Evolutionary conservation across 2,329 filamentous ascomycete species (phyloP).

Genomic region (Drechslerella dactyloides): DNA sequence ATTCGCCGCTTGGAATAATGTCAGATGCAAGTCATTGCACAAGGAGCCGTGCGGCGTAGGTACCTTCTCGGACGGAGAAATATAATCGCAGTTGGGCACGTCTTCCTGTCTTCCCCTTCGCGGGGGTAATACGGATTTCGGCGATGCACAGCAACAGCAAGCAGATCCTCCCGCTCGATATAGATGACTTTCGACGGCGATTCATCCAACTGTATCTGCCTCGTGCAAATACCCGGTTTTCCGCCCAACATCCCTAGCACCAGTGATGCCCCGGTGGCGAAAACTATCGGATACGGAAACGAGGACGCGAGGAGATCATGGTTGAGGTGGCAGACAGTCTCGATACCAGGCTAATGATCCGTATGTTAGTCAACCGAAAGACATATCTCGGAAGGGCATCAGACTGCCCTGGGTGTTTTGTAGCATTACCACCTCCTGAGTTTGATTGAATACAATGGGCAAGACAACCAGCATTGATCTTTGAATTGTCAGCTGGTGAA

Average conservation of each 20-base stretch:
- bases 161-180: conserved; percentile 51
- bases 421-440: conserved; percentile 35
- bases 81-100: conserved; percentile 30
- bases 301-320: conserved; percentile 51
- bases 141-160: conserved; percentile 53
- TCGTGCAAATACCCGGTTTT: conserved; percentile 53
- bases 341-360: conserved; percentile 25
- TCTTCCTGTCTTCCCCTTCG: conserved; percentile 14
- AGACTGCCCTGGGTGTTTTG: too few species aligned
- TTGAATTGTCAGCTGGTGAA: conserved; percentile 33
- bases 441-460: conserved; percentile 37
- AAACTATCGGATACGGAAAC: conserved; percentile 52
- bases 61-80: conserved; percentile 54
- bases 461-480: conserved; percentile 15
- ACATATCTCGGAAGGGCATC: too few species aligned
- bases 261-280: conserved; percentile 53
- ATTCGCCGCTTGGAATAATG: conserved; percentile 49
- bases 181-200: conserved; percentile 54
- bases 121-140: conserved; percentile 27
- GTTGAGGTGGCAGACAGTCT: conserved; percentile 33
- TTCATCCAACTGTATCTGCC: conserved; percentile 52
- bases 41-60: conserved; percentile 1
- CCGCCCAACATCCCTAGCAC: conserved; percentile 53
- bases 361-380: conserved; percentile 6
- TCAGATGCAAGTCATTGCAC: background rate